Conservation (phyloP, 2,329 filamentous ascomycete species). For the Hysterium pulicare region DNA sequence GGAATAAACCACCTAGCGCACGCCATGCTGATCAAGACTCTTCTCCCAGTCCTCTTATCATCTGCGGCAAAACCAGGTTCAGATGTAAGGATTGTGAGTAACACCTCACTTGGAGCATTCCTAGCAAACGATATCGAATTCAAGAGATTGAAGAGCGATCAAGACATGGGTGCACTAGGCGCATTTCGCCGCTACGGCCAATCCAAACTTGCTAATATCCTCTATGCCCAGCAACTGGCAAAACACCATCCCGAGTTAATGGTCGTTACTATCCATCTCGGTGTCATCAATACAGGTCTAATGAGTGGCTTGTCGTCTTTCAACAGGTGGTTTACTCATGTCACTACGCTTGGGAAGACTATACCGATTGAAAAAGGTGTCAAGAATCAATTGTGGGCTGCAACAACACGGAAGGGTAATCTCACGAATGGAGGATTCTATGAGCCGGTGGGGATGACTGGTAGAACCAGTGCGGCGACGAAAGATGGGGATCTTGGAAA, state of each 20-base stretch:
- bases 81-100: slow-evolving; percentile 44
- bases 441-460: slow-evolving; percentile 16
- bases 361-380: slow-evolving; percentile 22
- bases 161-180: slow-evolving; percentile 21
- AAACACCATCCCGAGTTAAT: slow-evolving; percentile 41
- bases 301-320: slow-evolving; percentile 18
- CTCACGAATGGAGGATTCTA: slow-evolving; percentile 42
- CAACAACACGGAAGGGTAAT: slow-evolving; percentile 26
- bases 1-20: slow-evolving; percentile 49
- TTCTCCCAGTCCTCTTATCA: slow-evolving; percentile 38
- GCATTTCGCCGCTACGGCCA: slow-evolving; percentile 43
- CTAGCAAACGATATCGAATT: slow-evolving; percentile 30
- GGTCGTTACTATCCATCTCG: slow-evolving; percentile 43
- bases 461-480: slow-evolving; percentile 7
- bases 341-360: slow-evolving; percentile 3
- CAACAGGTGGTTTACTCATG: slow-evolving; percentile 12
- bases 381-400: slow-evolving; percentile 39
- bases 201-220: slow-evolving; percentile 47
- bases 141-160: slow-evolving; percentile 28
- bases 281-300: slow-evolving; percentile 41
- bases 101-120: too few species aligned
- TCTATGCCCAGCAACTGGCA: slow-evolving; percentile 41
- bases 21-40: slow-evolving; percentile 40
- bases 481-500: slow-evolving; percentile 11
- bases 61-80: slow-evolving; percentile 32